phyloP scores from a whole-genome alignment of 2,329 filamentous ascomycete genomes.

The Plenodomus biglobosus region DNA sequence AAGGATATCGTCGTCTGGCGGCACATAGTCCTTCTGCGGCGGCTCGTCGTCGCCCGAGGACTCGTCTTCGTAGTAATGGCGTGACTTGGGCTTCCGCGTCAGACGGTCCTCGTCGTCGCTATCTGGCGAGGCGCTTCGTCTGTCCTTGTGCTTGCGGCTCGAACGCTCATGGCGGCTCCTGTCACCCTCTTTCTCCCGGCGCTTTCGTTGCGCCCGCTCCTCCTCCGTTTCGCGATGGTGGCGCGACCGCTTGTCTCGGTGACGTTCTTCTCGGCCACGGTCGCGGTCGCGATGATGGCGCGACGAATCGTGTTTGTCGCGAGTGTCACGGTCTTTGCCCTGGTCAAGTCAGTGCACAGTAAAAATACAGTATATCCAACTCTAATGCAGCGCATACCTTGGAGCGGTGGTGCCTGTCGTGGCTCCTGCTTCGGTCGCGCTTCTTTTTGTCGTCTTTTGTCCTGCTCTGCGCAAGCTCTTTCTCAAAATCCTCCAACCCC shows the following conservation, averaged over 20 bases:
- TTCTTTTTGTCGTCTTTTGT: conserved; percentile 54
- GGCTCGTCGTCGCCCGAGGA: conserved; percentile 35
- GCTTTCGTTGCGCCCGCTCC: conserved; percentile 50
- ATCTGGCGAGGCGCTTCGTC: conserved; percentile 27
- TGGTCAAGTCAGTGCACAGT: conserved; percentile 2
- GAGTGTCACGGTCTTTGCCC: conserved; percentile 46
- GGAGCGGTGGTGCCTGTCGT: conserved; percentile 36
- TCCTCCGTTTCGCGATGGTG: conserved; percentile 50
- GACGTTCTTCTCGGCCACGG: conserved; percentile 51
- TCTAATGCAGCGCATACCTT: conserved; percentile 18
- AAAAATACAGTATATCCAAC: background rate
- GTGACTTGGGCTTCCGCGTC: conserved; percentile 37
- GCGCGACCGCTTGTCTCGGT: conserved; percentile 66
- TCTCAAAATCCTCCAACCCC: conserved; percentile 75
- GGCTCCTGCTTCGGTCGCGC: conserved; percentile 49
- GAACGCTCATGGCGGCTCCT: conserved; percentile 45
- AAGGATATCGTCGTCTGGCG: conserved; percentile 48
- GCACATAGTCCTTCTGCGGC: conserved; percentile 50
- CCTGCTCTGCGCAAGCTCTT: conserved; percentile 68
- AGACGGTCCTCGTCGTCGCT: conserved; percentile 41
- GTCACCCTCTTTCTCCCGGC: conserved; percentile 19
- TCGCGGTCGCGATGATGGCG: conserved; percentile 52
- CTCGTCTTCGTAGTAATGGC: conserved; percentile 36
- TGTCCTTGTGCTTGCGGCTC: conserved; percentile 34
- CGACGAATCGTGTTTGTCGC: conserved; percentile 48